Conservation (phyloP, 2,329 filamentous ascomycete species). For the Stachybotrys echinatus region DNA sequence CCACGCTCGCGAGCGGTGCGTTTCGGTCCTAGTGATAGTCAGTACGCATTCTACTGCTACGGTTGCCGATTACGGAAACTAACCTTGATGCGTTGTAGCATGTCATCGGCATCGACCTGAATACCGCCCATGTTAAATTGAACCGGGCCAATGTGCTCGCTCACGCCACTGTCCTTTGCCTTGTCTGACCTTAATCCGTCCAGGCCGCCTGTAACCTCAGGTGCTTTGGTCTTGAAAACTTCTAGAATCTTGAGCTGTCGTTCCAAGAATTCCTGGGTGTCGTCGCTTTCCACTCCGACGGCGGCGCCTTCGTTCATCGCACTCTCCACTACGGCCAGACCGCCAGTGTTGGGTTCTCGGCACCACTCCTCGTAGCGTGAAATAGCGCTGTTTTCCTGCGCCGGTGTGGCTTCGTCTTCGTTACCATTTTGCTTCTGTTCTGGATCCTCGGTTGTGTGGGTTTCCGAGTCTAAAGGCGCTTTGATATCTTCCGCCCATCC, state of each 20-base stretch:
- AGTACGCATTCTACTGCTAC: no score
- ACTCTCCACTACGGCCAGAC: conserved; percentile 34
- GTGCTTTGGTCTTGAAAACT: conserved; percentile 47
- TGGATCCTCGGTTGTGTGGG: conserved; percentile 13
- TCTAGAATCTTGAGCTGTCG: conserved; percentile 75
- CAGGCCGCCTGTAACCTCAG: conserved; percentile 31
- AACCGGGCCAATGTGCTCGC: conserved; percentile 86
- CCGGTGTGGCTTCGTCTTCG: conserved; percentile 12
- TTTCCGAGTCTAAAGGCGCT: conserved; percentile 31
- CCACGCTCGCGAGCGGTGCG: conserved; percentile 25
- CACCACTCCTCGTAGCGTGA: conserved; percentile 75
- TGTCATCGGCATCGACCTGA: conserved; percentile 90
- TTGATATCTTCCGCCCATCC: conserved; percentile 85
- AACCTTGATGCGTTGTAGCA: conserved; percentile 82
- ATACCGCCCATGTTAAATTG: conserved; percentile 99
- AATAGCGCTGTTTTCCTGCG: conserved; percentile 53
- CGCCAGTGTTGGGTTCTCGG: conserved; percentile 64
- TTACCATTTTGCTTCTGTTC: conserved; percentile 14
- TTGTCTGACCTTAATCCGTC: conserved; percentile 23
- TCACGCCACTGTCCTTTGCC: conserved; percentile 43
- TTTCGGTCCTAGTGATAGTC: conserved; percentile 46
- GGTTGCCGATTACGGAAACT: conserved; percentile 8
- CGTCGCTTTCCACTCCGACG: conserved; percentile 37
- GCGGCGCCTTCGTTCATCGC: conserved; percentile 29
- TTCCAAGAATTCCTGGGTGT: conserved; percentile 72